A percentile compares a stretch with the other conserved stretches of the same genome.
Evolutionary conservation across 1,284 basidiomycete species (phyloP).

Genomic region (Inonotus hispidus): DNA sequence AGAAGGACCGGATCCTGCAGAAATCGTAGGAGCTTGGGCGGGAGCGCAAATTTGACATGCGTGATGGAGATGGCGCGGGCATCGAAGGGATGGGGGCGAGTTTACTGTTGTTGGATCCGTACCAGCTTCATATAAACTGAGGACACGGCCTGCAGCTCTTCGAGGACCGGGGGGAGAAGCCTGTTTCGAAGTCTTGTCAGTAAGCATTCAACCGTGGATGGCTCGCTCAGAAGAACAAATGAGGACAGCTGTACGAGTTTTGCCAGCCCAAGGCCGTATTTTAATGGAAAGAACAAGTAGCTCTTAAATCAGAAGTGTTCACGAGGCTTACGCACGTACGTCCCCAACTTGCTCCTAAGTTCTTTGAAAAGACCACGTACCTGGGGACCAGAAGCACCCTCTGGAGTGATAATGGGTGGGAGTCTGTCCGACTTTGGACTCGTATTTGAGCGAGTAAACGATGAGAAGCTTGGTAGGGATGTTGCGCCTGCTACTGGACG

Average conservation of each 20-base stretch:
- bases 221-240: not conserved
- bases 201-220: not conserved
- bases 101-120: conserved; percentile 57
- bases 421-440: conserved; percentile 14
- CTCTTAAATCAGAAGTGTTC: not conserved
- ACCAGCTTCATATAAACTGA: conserved; percentile 51
- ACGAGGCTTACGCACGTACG: not conserved
- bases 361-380: conserved; percentile 2
- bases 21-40: conserved; percentile 34
- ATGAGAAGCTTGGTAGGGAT: conserved; percentile 16
- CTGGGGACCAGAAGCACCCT: conserved; percentile 7
- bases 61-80: conserved; percentile 65
- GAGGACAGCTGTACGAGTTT: not conserved
- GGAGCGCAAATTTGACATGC: conserved; percentile 70
- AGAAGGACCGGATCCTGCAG: conserved; percentile 9
- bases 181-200: not conserved
- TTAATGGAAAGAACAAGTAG: not conserved
- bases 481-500: conserved; percentile 7
- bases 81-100: conserved; percentile 57
- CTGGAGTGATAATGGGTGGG: conserved; percentile 14
- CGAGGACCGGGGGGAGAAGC: conserved; percentile 8
- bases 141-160: conserved; percentile 39
- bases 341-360: not conserved
- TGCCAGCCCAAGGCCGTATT: not conserved
- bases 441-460: conserved; percentile 14